Base-by-base conservation (phyloP, 306 rosid genomes). In the Pterocarpus santalinus region DNA sequence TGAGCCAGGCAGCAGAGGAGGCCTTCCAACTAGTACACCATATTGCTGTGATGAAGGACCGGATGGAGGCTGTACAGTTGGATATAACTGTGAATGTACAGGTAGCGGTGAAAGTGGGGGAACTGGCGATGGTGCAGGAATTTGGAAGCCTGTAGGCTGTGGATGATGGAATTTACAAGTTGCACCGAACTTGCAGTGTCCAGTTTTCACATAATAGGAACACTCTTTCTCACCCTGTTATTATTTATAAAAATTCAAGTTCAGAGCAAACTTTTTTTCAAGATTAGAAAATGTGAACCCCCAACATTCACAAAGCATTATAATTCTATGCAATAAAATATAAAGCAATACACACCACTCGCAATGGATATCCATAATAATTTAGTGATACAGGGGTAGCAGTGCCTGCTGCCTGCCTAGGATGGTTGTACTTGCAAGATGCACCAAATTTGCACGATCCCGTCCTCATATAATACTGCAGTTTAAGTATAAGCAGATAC, bases 111-210 rank as follows among this genome's bases (percentile, higher is more conserved):
- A 72, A 82, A 88, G 88, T 5, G 84, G 91, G 47, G 93, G 83
- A 72, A 81, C 87, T 63, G 88, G 91, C 28, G 97, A 81, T 44
- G 88, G 89, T 43, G 90, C 80, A 17, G 90, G 85, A 83, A 88
- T 53, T 69, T 83, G 98, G 68, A 85, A 22, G 11, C 95, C 95
- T 2, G 83, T 82, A 5, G 92, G 97, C 81, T 89, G 97, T 28
- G 99, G 99, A 78, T 96, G 99, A 76, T 96, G 92, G 86, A 90
- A 96, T 90, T 96, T 96, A 88, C 99, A 96, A 10, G 95, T 90
- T 17, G 88, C 81, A 51, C 97, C 97, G 69, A 96, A 96, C 90
- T 93, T 96, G 92, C 99, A 96, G 73, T 89, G 97, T 65, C 98
- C 97, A 16, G 93, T 96, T 87, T 96, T 96, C 84, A 86, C 89